These are phyloP conservation scores for Auricularia heimuer DNA, from an alignment of 768 basidiomycete genomes.

Conservation along the genomic window DNA sequence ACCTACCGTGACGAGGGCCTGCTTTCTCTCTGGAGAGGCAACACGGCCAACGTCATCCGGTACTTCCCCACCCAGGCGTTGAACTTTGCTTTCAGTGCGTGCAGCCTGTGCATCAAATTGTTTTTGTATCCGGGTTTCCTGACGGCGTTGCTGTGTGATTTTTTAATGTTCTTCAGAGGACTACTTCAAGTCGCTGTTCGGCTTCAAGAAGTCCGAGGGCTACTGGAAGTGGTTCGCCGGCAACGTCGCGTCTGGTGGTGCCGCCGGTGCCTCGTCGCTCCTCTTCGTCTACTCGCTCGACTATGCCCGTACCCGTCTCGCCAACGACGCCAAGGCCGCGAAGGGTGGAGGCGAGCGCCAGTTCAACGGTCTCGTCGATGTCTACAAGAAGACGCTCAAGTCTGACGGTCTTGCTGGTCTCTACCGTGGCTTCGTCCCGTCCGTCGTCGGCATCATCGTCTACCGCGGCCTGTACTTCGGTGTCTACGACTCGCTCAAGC, in stretches of 20 bases:
- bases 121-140: not conserved
- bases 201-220: conserved; percentile 95
- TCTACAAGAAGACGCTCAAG: conserved; percentile 95
- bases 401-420: conserved; percentile 97
- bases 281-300: conserved; percentile 99
- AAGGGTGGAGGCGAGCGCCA: conserved; percentile 86
- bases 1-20: conserved; percentile 95
- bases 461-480: conserved; percentile 99
- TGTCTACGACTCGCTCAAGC: conserved; percentile 93
- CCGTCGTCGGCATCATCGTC: conserved; percentile 98
- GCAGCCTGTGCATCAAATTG: not conserved
- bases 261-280: conserved; percentile 95
- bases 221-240: conserved; percentile 99
- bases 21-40: conserved; percentile 95
- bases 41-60: conserved; percentile 99
- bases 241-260: conserved; percentile 97
- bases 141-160: not conserved
- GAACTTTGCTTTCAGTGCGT: conserved; percentile 99
- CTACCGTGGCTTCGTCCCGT: conserved; percentile 99
- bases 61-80: conserved; percentile 99
- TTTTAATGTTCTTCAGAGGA: conserved; percentile 51
- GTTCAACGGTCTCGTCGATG: conserved; percentile 94
- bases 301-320: conserved; percentile 98
- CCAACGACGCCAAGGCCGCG: conserved; percentile 93
- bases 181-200: conserved; percentile 97